Conservation (phyloP, 495 filamentous ascomycete species). For the Lophium mytilinum region DNA sequence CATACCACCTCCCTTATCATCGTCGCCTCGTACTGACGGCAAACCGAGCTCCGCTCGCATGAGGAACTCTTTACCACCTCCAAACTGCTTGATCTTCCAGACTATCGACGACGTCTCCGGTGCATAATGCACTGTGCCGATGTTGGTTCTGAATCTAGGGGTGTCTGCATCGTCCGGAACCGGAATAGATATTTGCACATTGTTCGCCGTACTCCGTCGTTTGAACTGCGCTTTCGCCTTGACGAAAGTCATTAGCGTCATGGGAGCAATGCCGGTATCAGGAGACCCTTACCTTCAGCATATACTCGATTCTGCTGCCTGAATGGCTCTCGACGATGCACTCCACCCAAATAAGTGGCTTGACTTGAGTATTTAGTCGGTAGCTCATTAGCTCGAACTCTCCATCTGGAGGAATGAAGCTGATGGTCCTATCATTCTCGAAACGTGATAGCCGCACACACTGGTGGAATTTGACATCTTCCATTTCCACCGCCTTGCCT, state of each 20-base stretch:
- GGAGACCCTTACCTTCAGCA: slow-evolving; percentile 63
- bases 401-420: slow-evolving; percentile 96
- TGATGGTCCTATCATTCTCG: slow-evolving; percentile 98
- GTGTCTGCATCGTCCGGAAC: slow-evolving; percentile 97
- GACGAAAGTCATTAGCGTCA: no score
- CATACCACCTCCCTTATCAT: slow-evolving; percentile 93
- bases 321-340: slow-evolving; percentile 94
- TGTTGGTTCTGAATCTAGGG: slow-evolving; percentile 94
- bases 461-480: slow-evolving; percentile 99
- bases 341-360: slow-evolving; percentile 98
- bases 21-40: slow-evolving; percentile 90
- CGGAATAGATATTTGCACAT: slow-evolving; percentile 95
- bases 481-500: slow-evolving; percentile 99
- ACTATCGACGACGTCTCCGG: slow-evolving; percentile 96
- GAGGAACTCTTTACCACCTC: slow-evolving; percentile 94
- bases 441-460: slow-evolving; percentile 93
- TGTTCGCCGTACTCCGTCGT: slow-evolving; percentile 93
- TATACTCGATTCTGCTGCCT: slow-evolving; percentile 92
- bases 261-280: no score
- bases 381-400: slow-evolving; percentile 99
- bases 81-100: slow-evolving; percentile 99
- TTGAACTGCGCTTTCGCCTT: slow-evolving; percentile 96
- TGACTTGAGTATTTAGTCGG: slow-evolving; percentile 96
- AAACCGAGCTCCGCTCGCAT: slow-evolving; percentile 98
- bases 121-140: slow-evolving; percentile 96